Evolutionary conservation across 805 yeast genomes (phyloP).

Genomic region (Brettanomyces sp.): DNA sequence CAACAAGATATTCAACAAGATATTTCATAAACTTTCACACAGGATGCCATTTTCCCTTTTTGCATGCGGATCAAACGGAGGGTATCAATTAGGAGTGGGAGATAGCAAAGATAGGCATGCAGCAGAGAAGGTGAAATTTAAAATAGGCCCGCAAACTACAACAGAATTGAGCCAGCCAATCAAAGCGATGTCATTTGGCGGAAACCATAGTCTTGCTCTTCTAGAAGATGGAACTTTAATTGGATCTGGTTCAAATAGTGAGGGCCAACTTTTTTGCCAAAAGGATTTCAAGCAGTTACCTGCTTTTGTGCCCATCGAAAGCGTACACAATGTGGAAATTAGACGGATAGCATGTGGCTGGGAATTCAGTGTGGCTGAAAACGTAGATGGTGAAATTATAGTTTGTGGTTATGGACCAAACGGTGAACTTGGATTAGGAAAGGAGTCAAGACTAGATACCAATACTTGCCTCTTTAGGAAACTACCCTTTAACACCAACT

Average conservation of each 20-base stretch:
- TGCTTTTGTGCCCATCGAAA: background rate
- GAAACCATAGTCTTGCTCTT: conserved; percentile 72
- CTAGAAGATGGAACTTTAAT: conserved; percentile 42
- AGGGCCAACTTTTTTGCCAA: conserved; percentile 1
- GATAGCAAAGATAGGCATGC: conserved; percentile 38
- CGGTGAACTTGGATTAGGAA: conserved; percentile 66
- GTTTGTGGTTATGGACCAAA: conserved; percentile 55
- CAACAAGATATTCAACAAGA: too few relatives aligned
- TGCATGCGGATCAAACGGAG: conserved; percentile 82
- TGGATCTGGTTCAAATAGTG: conserved; percentile 37
- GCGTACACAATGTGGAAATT: background rate
- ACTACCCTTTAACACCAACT: background rate
- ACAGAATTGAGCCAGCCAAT: background rate
- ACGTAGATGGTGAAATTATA: conserved; percentile 30
- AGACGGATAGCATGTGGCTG: conserved; percentile 40
- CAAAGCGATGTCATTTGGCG: conserved; percentile 58
- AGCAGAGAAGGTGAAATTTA: conserved; percentile 11
- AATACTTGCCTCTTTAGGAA: background rate
- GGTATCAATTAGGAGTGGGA: conserved; percentile 59
- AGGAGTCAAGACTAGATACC: background rate
- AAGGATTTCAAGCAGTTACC: background rate
- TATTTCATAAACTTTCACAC: too few relatives aligned
- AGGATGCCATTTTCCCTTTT: conserved; percentile 18
- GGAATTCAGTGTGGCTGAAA: conserved; percentile 57
- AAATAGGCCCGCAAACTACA: background rate